A percentile compares a stretch with the other conserved stretches of the same genome.
phyloP scores from a whole-genome alignment of 1,139 yeast species.

The Yamadazyma friedrichii region DNA sequence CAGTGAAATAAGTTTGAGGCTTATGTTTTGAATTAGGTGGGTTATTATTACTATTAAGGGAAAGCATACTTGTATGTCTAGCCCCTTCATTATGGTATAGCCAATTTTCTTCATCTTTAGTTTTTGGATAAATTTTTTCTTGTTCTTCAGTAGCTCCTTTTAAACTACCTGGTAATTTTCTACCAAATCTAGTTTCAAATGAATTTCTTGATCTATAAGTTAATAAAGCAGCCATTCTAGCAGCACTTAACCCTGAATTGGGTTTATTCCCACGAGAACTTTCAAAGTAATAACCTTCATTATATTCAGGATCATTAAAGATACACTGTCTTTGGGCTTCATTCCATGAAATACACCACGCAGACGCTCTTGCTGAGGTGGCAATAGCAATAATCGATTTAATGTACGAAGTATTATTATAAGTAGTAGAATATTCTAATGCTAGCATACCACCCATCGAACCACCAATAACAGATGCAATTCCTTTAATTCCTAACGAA shows the following conservation, averaged over 20 bases:
- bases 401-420: conserved; percentile 70
- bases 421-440: conserved; percentile 73
- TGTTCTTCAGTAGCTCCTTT: conserved; percentile 22
- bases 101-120: conserved; percentile 48
- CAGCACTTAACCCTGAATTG: conserved; percentile 84
- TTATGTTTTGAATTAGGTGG: conserved; percentile 58
- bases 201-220: conserved; percentile 92
- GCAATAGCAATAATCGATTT: conserved; percentile 79
- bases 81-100: conserved; percentile 45
- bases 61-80: conserved; percentile 9
- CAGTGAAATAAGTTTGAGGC: conserved; percentile 89
- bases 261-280: conserved; percentile 68
- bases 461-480: conserved; percentile 91
- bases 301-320: conserved; percentile 89
- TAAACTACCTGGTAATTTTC: conserved; percentile 54
- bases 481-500: conserved; percentile 68
- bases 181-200: conserved; percentile 86
- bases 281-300: conserved; percentile 79
- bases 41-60: conserved; percentile 3
- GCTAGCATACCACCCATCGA: conserved; percentile 99
- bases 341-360: conserved; percentile 99
- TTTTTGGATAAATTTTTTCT: conserved; percentile 28
- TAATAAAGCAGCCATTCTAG: conserved; percentile 92
- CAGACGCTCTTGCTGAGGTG: conserved; percentile 91
- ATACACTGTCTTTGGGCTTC: conserved; percentile 97